Evolutionary conservation across 768 basidiomycete genomes (phyloP).

Genomic region (Tylopilus intermedius): DNA sequence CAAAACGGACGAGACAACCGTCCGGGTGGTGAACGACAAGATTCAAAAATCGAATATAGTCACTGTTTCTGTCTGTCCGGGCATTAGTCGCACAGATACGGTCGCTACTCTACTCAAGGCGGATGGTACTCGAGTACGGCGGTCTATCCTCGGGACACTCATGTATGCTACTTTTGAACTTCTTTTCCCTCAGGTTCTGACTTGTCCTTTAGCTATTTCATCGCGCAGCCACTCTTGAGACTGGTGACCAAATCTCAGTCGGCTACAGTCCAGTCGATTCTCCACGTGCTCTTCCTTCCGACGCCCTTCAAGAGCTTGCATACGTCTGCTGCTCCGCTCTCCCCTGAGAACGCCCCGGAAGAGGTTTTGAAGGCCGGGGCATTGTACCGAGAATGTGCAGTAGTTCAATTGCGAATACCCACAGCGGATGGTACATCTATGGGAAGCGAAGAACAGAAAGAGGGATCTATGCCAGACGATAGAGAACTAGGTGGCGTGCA

Average conservation of each 20-base stretch:
- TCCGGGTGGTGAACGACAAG: slow-evolving; percentile 38
- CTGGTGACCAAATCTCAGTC: slow-evolving; percentile 65
- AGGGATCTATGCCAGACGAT: slow-evolving; percentile 49
- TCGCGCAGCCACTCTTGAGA: slow-evolving; percentile 61
- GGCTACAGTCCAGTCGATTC: slow-evolving; percentile 65
- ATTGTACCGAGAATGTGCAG: slow-evolving; percentile 71
- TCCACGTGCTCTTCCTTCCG: slow-evolving; percentile 79
- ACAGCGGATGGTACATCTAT: slow-evolving; percentile 17
- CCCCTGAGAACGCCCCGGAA: slow-evolving; percentile 31
- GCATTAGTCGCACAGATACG: slow-evolving; percentile 68
- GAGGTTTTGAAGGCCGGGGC: slow-evolving; percentile 77
- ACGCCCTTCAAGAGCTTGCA: slow-evolving; percentile 64
- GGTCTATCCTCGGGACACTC: slow-evolving; percentile 41
- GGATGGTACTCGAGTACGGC: slow-evolving; percentile 26
- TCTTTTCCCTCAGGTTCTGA: slow-evolving; percentile 1
- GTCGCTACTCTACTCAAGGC: slow-evolving; percentile 42
- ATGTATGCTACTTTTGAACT: slow-evolving; percentile 38
- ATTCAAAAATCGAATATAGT: slow-evolving; percentile 70
- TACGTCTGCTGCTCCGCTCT: slow-evolving; percentile 6
- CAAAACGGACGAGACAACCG: slow-evolving; percentile 27
- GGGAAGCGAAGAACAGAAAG: slow-evolving; percentile 26
- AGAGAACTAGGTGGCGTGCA: slow-evolving; percentile 68
- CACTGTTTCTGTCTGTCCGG: slow-evolving; percentile 68
- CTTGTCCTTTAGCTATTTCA: slow-evolving; percentile 48
- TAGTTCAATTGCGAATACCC: slow-evolving; percentile 45